phyloP scores from a whole-genome alignment of 2,329 filamentous ascomycete genomes.

The Pseudocercospora crystallina region DNA sequence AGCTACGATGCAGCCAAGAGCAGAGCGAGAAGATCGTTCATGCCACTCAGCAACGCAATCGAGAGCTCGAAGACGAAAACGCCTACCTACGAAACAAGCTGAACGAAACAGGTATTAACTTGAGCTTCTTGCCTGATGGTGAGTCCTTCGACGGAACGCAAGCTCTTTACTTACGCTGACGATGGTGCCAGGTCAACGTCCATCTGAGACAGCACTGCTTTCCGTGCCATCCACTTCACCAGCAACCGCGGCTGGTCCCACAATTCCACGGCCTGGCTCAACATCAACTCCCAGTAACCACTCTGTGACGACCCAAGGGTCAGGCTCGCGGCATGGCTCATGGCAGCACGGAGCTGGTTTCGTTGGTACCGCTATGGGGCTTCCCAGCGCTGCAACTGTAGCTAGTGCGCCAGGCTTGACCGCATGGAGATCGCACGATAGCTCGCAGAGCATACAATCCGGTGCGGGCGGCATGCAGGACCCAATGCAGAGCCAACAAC shows the following conservation, averaged over 20 bases:
- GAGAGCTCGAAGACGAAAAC: slow-evolving; percentile 57
- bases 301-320: slow-evolving; percentile 26
- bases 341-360: slow-evolving; percentile 29
- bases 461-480: slow-evolving; percentile 16
- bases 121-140: slow-evolving; percentile 22
- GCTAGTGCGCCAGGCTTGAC: slow-evolving; percentile 23
- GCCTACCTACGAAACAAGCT: slow-evolving; percentile 53
- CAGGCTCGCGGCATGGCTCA: slow-evolving; percentile 28
- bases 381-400: slow-evolving; percentile 19
- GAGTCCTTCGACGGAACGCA: slow-evolving; percentile 1
- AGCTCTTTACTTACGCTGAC: slow-evolving; percentile 9
- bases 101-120: slow-evolving; percentile 42
- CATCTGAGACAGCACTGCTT: slow-evolving; percentile 22
- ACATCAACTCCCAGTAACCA: slow-evolving; percentile 30
- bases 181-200: slow-evolving; percentile 18
- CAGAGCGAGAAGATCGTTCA: slow-evolving; percentile 47
- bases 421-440: slow-evolving; percentile 33
- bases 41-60: slow-evolving; percentile 54
- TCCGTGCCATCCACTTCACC: slow-evolving; percentile 28
- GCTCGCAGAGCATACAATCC: slow-evolving; percentile 14
- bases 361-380: slow-evolving; percentile 19
- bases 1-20: slow-evolving; percentile 52
- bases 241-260: slow-evolving; percentile 22
- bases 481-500: slow-evolving; percentile 15
- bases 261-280: slow-evolving; percentile 28